phyloP scores from a whole-genome alignment of 164 flowering plant genomes.

The Protea cynaroides region DNA sequence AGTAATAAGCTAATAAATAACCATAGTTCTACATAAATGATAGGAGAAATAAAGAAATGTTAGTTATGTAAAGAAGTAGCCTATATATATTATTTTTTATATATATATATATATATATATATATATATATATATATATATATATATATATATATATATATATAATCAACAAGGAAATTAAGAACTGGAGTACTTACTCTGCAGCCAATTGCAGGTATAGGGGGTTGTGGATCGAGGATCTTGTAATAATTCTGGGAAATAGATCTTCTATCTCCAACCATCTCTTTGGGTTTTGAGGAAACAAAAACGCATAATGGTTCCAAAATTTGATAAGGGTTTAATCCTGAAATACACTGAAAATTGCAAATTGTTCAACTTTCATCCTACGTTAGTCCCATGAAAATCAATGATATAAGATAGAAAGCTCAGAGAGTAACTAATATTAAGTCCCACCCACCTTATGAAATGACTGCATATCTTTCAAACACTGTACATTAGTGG shows the following conservation, averaged over 20 bases:
- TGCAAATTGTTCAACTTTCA: background rate
- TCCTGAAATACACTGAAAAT: slow-evolving; percentile 25
- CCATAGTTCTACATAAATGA: slow-evolving; percentile 25
- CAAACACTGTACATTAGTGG: slow-evolving; percentile 24
- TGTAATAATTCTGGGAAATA: background rate
- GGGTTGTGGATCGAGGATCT: slow-evolving; percentile 4
- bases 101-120: no score
- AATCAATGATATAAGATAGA: background rate
- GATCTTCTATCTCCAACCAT: slow-evolving; percentile 11
- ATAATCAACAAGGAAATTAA: slow-evolving; percentile 1
- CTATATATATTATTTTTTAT: no score
- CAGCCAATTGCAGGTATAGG: slow-evolving; percentile 10
- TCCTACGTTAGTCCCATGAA: no score
- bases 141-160: no score
- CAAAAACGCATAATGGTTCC: slow-evolving; percentile 29
- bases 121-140: no score
- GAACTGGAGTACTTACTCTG: slow-evolving; percentile 15
- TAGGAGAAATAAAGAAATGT: background rate
- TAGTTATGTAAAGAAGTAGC: no score
- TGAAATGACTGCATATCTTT: slow-evolving; percentile 10
- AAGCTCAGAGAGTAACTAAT: background rate
- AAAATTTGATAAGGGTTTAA: slow-evolving; percentile 24
- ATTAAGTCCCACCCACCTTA: slow-evolving; percentile 12
- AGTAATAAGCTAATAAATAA: slow-evolving; percentile 21
- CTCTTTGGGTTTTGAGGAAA: slow-evolving; percentile 20